Evolutionary conservation across 768 basidiomycete genomes (phyloP), one percentile per base, ranked within the genome.

Genomic region (Suillus brevipes): DNA sequence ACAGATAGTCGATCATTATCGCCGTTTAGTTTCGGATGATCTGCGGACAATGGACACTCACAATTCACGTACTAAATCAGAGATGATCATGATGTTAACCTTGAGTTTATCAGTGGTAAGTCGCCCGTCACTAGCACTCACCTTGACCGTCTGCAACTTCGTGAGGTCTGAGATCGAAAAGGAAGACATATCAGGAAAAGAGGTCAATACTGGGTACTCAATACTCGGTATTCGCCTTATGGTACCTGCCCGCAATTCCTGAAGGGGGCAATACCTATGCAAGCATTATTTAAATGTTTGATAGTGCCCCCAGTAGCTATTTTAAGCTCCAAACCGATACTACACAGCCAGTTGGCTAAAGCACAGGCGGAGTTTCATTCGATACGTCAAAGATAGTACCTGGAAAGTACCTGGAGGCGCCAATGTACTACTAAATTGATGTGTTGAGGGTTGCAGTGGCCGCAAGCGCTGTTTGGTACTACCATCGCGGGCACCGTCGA

Each of bases 81-180:
- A 36, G 31, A 31, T 31, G 4, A 31, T 31, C 34, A 36, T 36
- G 8, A 36, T 36, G 34, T 36, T 36, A 36, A 36, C 34, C 34
- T 36, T 8, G 34, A 36, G 34, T 36, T 36, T 36, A 36, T 36
- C 34, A 36, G 34, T 7, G 34, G 34, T 6, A 36, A 36, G 34
- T 6, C 1, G 34, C 34, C 34, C 34, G 6, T 36, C 31, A 31
- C 31, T 31, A 31, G 31, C 34, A 36, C 34, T 7, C 8, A 8
- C 34, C 34, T 36, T 36, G 34, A 36, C 34, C 34, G 63, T 64
- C 47, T 71, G 69, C 53, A 71, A 63, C 34, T 66, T 71, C 52
- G 52, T 55, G 47, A 49, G 5, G 42, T 64, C 53, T 23, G 66
- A 52, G 2, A 6, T 7, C 7, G 71, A 52, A 14, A 49, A 23